Evolutionary conservation across 257 asterid species (phyloP).

Genomic region (Jasminum sambac): DNA sequence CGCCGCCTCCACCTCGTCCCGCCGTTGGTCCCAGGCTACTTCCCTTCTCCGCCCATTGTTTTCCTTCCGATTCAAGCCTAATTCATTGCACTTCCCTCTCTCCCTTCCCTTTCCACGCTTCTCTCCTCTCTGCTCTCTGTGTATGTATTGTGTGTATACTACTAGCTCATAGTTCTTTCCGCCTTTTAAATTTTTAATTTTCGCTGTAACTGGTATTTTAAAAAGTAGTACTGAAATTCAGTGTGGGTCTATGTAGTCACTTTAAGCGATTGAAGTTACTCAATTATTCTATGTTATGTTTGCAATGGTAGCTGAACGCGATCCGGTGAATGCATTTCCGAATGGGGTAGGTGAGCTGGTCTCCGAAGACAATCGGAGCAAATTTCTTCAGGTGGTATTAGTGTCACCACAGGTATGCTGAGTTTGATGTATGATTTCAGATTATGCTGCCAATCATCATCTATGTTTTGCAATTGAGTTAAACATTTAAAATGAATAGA

Average conservation of each 20-base stretch:
- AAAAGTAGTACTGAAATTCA: neutral
- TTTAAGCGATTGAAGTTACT: neutral
- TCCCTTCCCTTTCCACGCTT: conserved; percentile 37
- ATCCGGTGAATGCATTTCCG: conserved; percentile 39
- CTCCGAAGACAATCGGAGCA: conserved; percentile 38
- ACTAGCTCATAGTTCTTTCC: neutral
- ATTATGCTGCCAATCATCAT: neutral
- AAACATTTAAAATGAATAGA: neutral
- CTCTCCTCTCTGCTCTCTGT: conserved; percentile 38
- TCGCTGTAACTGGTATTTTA: neutral
- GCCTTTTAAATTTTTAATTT: neutral
- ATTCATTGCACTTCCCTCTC: conserved; percentile 25
- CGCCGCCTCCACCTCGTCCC: conserved; percentile 40
- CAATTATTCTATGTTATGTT: neutral
- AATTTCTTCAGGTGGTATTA: conserved; percentile 79
- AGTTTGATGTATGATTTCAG: neutral
- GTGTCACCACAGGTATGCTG: conserved; percentile 87
- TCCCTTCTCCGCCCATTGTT: conserved; percentile 34
- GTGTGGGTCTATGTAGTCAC: neutral
- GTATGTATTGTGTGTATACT: conserved; percentile 33
- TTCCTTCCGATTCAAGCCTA: conserved; percentile 26
- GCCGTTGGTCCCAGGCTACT: conserved; percentile 34
- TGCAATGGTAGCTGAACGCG: conserved; percentile 46
- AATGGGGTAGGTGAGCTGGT: conserved; percentile 48
- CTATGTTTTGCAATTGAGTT: neutral